phyloP scores from a whole-genome alignment of 495 filamentous ascomycete species.

The Neurospora sp. region DNA sequence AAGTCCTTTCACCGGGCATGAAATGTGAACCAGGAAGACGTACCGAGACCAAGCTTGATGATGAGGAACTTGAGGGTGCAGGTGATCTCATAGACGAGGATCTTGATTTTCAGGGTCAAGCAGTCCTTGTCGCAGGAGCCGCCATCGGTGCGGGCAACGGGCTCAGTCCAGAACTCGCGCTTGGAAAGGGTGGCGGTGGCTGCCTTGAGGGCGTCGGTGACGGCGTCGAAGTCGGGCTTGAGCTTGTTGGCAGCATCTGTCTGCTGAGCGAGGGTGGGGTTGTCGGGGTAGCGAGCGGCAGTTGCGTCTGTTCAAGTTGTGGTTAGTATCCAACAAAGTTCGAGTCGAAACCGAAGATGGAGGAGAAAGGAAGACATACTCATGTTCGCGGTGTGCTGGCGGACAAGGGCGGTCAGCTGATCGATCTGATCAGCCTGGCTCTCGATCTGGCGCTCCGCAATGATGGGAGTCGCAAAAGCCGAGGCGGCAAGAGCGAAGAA shows the following conservation, averaged over 20 bases:
- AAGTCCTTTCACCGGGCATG: not conserved
- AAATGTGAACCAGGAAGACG: constrained; percentile 3
- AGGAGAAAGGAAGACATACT: constrained; percentile 13
- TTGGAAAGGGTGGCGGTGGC: constrained; percentile 20
- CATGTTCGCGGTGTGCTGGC: constrained; percentile 26
- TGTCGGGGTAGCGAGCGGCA: constrained; percentile 17
- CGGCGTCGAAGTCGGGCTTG: constrained; percentile 23
- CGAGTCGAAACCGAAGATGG: no score
- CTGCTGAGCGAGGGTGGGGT: constrained; percentile 13
- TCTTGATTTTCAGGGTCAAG: constrained; percentile 18
- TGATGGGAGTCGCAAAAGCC: constrained; percentile 24
- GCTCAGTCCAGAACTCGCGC: constrained; percentile 15
- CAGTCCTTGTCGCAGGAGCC: constrained; percentile 8
- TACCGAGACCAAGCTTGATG: constrained; percentile 31
- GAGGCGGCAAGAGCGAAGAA: constrained; percentile 27
- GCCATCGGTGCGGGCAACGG: constrained; percentile 1
- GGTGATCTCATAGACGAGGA: constrained; percentile 26
- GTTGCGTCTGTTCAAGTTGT: constrained; percentile 13
- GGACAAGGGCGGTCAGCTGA: constrained; percentile 18
- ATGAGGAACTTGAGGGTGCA: constrained; percentile 27
- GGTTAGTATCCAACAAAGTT: not conserved
- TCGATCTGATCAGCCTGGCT: constrained; percentile 24
- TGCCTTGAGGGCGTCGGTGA: constrained; percentile 22
- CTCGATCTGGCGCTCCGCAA: constrained; percentile 16
- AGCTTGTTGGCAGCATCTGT: constrained; percentile 17